Base-by-base conservation (phyloP, 371 early-diverging fungal species). In the Globomyces sp. region DNA sequence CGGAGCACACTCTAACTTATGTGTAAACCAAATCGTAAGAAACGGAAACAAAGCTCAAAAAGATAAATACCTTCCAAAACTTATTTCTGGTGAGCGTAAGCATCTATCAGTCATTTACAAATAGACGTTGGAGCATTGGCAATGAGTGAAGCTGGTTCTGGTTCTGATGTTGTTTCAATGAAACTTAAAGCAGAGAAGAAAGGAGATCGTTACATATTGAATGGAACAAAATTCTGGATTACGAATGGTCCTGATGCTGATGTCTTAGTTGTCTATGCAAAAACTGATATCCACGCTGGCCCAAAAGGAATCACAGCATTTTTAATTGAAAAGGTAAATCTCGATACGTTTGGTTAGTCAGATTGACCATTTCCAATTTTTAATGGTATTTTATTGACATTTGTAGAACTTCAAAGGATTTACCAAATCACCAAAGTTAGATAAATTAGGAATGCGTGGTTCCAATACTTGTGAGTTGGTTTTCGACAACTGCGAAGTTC, bases 371-470 rank as follows among this genome's bases (percentile, higher is more conserved):
- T 36, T 37, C 52, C 39, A 46, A 48, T 40, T 64, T 51, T 36
- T 39, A 1, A 46, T 65, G 4, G 47, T 50, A 9, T 45, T 55
- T 24, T 5, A 43, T 57, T 9, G 24, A 24, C 44, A 51, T 36
- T 43, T 3, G 51, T 66, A 87, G 87, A 84, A 85, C 1, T 88
- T 96, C 71, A 85, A 88, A 67, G 97, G 96, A 0, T 96, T 98
- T 79, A 87, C 87, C 36, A 89, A 85, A 8, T 85, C 87, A 3
- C 93, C 89, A 64, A 96, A 96, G 74, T 85, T 96, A 34, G 97
- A 98, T 78, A 98, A 98, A 77, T 78, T 96, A 55, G 98, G 98
- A 34, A 98, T 98, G 96, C 88, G 98, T 64, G 98, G 96, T 10
- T 93, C 92, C 36, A 95, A 95, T 76, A 98, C 98, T 0, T 94